Conservation (phyloP, 805 yeast genomes). For the Kockiozyma suomiensis region DNA sequence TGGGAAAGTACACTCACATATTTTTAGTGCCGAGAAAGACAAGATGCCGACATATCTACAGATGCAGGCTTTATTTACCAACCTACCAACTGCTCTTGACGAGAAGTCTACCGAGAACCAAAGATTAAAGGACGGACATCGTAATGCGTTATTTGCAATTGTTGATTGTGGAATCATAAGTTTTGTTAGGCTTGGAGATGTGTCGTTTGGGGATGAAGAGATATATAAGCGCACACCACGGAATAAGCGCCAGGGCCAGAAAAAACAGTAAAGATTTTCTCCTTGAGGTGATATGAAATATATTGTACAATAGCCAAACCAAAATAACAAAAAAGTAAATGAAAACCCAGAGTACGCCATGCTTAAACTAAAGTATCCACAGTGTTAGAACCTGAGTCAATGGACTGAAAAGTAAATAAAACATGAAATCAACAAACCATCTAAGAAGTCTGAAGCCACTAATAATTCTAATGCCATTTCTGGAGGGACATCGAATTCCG, state of each 20-base stretch:
- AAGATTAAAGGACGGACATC: constrained; percentile 56
- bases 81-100: constrained; percentile 29
- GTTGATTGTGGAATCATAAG: constrained; percentile 76
- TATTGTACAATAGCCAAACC: background rate
- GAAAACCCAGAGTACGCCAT: background rate
- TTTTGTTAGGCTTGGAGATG: constrained; percentile 50
- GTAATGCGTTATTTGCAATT: constrained; percentile 63
- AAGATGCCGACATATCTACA: constrained; percentile 43
- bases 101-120: constrained; percentile 30
- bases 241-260: background rate
- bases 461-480: constrained; percentile 89
- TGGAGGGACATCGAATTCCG: constrained; percentile 89
- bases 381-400: no score
- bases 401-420: background rate
- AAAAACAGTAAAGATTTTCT: no score
- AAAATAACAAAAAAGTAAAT: background rate
- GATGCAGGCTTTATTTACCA: constrained; percentile 42
- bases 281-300: no score
- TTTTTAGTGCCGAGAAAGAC: constrained; percentile 39
- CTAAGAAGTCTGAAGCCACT: constrained; percentile 90
- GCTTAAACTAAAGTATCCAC: background rate
- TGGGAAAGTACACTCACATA: background rate
- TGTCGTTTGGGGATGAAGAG: constrained; percentile 36
- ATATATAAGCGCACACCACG: constrained; percentile 8
- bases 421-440: constrained; percentile 42